Base-by-base conservation (phyloP, 805 yeast genomes). In the Yarrowia hollandica region DNA sequence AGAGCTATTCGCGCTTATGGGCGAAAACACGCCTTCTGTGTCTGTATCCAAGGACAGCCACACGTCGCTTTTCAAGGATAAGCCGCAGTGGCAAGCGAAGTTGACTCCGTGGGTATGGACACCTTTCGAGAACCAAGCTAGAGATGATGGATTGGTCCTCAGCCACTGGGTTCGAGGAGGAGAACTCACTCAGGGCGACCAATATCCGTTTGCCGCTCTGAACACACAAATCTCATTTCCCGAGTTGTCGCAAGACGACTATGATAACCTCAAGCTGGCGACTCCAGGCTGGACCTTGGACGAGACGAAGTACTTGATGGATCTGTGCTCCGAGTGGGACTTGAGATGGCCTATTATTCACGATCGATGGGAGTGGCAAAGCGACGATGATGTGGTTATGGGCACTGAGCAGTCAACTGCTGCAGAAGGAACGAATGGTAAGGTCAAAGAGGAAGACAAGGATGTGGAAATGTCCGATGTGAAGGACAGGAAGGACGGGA, bases 111-210 rank as follows among this genome's bases (percentile, higher is more conserved):
- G 99, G 99, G 79, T 82, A 0, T 76, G 82, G 71, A 79, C 79
- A 16, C 73, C 77, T 4, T 94, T 92, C 68, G 77, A 74, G 41
- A 83, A 83, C 62, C 72, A 73, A 5, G 77, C 83, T 0, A 74
- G 86, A 60, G 67, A 64, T 3, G 84, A 81, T 46, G 82, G 71
- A 0, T 69, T 84, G 22, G 75, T 73, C 38, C 76, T 92, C 37
- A 75, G 76, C 60, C 98, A 94, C 72, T 94, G 99, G 98, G 91
- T 84, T 1, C 83, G 88, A 62, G 96, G 94, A 0, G 74, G 85
- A 1, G 59, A 30, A 15, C 38, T 39, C 18, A 39, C 37, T 6
- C 79, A 76, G 48, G 84, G 78, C 22, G 64, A 55, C 11, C 52
- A 48, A 25, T 87, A 88, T 67, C 74, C 79, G 42, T 94, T 86